Conservation (phyloP, 1,284 basidiomycete genomes). For the Sanghuangporus weigelae region DNA sequence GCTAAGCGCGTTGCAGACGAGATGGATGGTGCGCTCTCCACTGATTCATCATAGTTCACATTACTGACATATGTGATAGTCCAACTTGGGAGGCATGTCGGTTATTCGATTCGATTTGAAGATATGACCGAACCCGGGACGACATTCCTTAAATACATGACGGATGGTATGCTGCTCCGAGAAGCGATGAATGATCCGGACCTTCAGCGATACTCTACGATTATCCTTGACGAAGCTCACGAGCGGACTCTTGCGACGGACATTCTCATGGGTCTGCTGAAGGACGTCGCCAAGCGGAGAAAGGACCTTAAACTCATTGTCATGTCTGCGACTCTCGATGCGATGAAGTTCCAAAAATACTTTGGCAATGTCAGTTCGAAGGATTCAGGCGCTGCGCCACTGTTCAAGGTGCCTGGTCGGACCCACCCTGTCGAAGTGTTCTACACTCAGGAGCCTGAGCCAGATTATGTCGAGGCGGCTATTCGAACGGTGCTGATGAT, state of each 20-base stretch:
- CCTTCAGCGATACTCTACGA: slow-evolving; percentile 88
- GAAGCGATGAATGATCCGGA: slow-evolving; percentile 97
- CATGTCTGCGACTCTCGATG: slow-evolving; percentile 98
- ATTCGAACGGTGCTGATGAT: slow-evolving; percentile 98
- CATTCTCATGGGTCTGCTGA: slow-evolving; percentile 92
- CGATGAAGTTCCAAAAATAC: slow-evolving; percentile 95
- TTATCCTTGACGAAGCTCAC: slow-evolving; percentile 98
- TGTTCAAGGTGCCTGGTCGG: slow-evolving; percentile 95
- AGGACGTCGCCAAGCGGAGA: slow-evolving; percentile 74
- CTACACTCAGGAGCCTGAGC: slow-evolving; percentile 94
- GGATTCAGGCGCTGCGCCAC: slow-evolving; percentile 50
- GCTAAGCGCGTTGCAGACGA: slow-evolving; percentile 98
- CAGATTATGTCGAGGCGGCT: slow-evolving; percentile 96
- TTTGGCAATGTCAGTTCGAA: slow-evolving; percentile 38
- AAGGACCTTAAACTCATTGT: slow-evolving; percentile 94
- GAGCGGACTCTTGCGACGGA: slow-evolving; percentile 98
- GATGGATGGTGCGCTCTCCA: slow-evolving; percentile 75
- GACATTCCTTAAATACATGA: slow-evolving; percentile 98
- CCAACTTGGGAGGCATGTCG: slow-evolving; percentile 88
- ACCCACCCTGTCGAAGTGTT: slow-evolving; percentile 96
- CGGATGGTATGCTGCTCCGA: slow-evolving; percentile 95
- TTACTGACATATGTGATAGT: slow-evolving; percentile 40
- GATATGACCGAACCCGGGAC: slow-evolving; percentile 91
- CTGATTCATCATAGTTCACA: neutral
- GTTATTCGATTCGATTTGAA: slow-evolving; percentile 98